Percentiles rank a stretch among this genome's conserved stretches.
phyloP scores from a whole-genome alignment of 192 early-diverging fungal species.

The Gigaspora rosea region DNA sequence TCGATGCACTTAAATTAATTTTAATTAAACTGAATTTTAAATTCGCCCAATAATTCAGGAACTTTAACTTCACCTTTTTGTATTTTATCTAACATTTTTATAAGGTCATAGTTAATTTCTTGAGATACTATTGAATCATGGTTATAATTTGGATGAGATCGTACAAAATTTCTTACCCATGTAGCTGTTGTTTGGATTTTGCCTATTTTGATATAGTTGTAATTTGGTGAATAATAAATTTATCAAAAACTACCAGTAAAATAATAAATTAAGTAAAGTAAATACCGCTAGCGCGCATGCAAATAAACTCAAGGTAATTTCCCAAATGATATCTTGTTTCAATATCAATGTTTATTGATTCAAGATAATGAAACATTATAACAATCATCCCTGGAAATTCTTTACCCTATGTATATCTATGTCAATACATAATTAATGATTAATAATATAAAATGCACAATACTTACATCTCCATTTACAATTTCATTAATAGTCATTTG shows the following conservation, averaged over 20 bases:
- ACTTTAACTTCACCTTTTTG: slow-evolving; percentile 49
- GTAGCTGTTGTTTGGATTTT: slow-evolving; percentile 81
- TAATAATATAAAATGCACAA: not conserved
- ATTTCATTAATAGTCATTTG: slow-evolving; percentile 90
- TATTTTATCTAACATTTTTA: slow-evolving; percentile 60
- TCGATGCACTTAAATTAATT: no score
- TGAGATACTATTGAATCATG: slow-evolving; percentile 56
- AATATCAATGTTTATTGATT: slow-evolving; percentile 42
- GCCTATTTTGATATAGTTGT: not conserved
- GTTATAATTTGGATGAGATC: no score
- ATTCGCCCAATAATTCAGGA: slow-evolving; percentile 30
- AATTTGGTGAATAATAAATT: not conserved
- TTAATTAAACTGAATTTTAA: no score
- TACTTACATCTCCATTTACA: slow-evolving; percentile 72
- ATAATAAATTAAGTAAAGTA: not conserved
- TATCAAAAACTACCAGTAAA: not conserved
- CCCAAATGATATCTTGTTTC: slow-evolving; percentile 66
- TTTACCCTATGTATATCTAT: slow-evolving; percentile 24
- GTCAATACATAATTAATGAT: not conserved
- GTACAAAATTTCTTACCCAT: slow-evolving; percentile 41
- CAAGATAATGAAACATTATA: slow-evolving; percentile 83
- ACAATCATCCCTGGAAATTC: slow-evolving; percentile 81
- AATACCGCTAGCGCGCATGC: slow-evolving; percentile 75
- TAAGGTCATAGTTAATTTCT: slow-evolving; percentile 85
- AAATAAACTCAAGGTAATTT: slow-evolving; percentile 77